phyloP scores from a whole-genome alignment of 208 protist species.

The Leishmania major region DNA sequence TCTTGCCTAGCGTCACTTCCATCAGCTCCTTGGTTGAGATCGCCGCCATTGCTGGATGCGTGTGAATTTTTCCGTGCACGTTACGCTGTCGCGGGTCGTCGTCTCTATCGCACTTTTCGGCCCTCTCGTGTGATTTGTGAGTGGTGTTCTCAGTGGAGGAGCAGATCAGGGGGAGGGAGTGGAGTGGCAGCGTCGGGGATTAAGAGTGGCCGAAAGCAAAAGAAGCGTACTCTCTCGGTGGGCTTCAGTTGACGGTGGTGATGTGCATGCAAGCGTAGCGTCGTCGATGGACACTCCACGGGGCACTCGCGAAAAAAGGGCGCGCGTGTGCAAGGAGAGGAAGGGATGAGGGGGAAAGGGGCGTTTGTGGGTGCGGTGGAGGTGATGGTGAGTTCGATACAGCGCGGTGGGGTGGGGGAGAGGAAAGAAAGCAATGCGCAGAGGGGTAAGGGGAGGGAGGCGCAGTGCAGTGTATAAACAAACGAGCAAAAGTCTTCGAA shows the following conservation, averaged over 20 bases:
- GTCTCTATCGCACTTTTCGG: background rate
- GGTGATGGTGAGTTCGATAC: constrained; percentile 5
- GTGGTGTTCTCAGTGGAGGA: background rate
- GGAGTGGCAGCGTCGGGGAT: background rate
- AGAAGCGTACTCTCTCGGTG: background rate
- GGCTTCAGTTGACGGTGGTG: too few relatives aligned
- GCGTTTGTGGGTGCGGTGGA: background rate
- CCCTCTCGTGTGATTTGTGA: background rate
- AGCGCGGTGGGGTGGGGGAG: background rate
- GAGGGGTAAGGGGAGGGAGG: background rate
- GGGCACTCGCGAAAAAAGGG: background rate
- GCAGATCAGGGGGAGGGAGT: background rate
- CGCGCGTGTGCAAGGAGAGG: background rate
- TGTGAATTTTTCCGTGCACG: background rate
- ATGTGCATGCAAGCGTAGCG: background rate
- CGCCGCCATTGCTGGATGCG: constrained; percentile 25
- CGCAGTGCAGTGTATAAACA: background rate
- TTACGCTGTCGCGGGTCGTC: background rate
- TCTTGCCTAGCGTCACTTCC: constrained; percentile 84
- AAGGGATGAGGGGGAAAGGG: too few relatives aligned
- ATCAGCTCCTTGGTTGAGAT: constrained; percentile 73
- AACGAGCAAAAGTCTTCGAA: background rate
- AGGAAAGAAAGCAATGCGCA: background rate
- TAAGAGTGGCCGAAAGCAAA: background rate
- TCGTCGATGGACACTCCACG: background rate